phyloP scores from a whole-genome alignment of 179 eudicot genomes.

The Sideroxylon spinosum region DNA sequence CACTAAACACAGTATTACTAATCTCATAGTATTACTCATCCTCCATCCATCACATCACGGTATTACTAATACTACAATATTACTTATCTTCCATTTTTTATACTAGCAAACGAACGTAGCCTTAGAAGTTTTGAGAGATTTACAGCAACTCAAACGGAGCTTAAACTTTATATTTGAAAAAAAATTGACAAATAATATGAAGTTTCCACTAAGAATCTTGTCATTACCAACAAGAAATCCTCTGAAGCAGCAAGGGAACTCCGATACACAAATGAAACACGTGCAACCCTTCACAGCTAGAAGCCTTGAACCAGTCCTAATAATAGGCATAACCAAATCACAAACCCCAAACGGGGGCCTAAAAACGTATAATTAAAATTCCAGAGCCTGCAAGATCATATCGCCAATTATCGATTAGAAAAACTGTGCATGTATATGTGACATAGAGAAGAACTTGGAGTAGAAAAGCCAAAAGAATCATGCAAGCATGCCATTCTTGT shows the following conservation, averaged over 20 bases:
- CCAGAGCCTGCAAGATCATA: background rate
- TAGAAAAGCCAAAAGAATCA: background rate
- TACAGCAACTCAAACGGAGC: too few species aligned
- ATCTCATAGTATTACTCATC: too few species aligned
- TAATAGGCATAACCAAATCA: constrained; percentile 3
- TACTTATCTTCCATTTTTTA: too few species aligned
- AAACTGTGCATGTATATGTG: background rate
- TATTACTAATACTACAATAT: too few species aligned
- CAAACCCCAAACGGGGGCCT: background rate
- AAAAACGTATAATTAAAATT: background rate
- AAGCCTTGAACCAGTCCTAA: constrained; percentile 3
- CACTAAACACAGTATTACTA: too few species aligned
- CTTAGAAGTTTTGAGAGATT: too few species aligned
- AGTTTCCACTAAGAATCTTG: background rate
- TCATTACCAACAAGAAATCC: constrained; percentile 2
- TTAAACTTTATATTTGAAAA: too few species aligned
- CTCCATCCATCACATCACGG: too few species aligned
- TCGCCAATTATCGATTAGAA: background rate
- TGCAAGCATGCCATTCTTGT: background rate
- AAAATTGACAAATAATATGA: background rate
- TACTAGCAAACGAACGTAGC: too few species aligned
- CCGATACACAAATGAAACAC: background rate
- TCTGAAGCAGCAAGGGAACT: background rate
- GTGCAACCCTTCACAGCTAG: background rate
- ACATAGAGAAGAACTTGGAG: background rate